These are phyloP conservation scores for Debaryomyces nepalensis DNA, from an alignment of 1,139 yeast genomes.

Conservation along the genomic window DNA sequence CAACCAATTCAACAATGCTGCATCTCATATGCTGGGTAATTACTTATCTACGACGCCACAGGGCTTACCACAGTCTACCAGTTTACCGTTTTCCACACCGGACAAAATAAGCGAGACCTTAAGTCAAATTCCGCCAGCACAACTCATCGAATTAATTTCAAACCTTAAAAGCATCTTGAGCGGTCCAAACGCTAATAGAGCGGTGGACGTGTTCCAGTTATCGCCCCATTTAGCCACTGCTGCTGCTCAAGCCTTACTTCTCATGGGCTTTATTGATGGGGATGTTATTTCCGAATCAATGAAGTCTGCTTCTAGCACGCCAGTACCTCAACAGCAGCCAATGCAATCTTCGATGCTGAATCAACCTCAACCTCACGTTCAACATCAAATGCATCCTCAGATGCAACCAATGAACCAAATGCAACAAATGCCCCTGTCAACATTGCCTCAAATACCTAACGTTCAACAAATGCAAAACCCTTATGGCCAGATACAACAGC, in stretches of 20 bases:
- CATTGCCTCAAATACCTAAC: conserved; percentile 15
- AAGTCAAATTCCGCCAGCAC: conserved; percentile 68
- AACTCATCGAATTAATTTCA: conserved; percentile 66
- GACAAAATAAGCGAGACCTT: conserved; percentile 61
- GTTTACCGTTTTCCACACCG: conserved; percentile 47
- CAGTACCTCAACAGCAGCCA: conserved; percentile 19
- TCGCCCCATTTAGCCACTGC: conserved; percentile 65
- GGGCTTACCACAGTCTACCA: conserved; percentile 52
- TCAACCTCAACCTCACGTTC: conserved; percentile 23
- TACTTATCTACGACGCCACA: conserved; percentile 53
- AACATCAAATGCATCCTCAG: conserved; percentile 24
- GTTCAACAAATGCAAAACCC: conserved; percentile 14
- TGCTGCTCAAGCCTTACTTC: conserved; percentile 72
- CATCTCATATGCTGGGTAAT: conserved; percentile 1
- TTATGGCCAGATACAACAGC: conserved; percentile 14
- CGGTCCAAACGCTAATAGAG: conserved; percentile 56
- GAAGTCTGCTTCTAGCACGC: conserved; percentile 36
- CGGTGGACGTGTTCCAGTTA: conserved; percentile 55
- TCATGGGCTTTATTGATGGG: conserved; percentile 75
- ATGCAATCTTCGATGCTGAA: conserved; percentile 18
- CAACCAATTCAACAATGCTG: conserved; percentile 1
- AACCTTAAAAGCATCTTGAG: conserved; percentile 58
- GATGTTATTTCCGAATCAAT: conserved; percentile 59
- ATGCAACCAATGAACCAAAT: conserved; percentile 12
- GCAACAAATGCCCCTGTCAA: conserved; percentile 18